Evolutionary conservation across 2,329 filamentous ascomycete species (phyloP).

Genomic region (Ceratocystiopsis sp.): DNA sequence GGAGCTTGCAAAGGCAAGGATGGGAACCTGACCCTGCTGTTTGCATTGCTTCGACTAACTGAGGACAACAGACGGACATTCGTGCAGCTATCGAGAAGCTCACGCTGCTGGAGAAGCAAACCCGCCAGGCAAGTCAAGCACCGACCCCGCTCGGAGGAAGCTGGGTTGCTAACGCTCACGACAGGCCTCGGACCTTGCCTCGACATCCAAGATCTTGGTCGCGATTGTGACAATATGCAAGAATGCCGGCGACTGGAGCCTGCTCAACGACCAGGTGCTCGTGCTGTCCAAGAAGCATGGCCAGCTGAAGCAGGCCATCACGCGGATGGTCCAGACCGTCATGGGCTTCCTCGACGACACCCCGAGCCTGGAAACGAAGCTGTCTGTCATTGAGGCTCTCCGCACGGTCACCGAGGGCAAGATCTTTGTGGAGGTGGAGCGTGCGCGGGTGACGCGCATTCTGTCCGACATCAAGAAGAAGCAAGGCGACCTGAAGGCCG

Average conservation of each 20-base stretch:
- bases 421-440: constrained; percentile 98
- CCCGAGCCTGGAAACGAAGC: constrained; percentile 70
- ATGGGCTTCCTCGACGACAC: constrained; percentile 83
- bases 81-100: constrained; percentile 89
- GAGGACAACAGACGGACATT: constrained; percentile 48
- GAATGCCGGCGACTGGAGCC: constrained; percentile 76
- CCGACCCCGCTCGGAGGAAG: constrained; percentile 1
- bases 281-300: constrained; percentile 98
- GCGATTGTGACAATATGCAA: constrained; percentile 90
- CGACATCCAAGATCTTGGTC: constrained; percentile 76
- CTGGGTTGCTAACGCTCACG: background rate
- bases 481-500: constrained; percentile 79
- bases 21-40: background rate
- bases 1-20: constrained; percentile 61
- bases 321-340: constrained; percentile 95
- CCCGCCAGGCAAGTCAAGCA: constrained; percentile 56
- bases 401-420: constrained; percentile 97
- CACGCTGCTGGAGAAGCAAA: constrained; percentile 81
- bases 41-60: background rate
- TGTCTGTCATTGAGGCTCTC: constrained; percentile 85
- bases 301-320: constrained; percentile 97
- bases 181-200: constrained; percentile 86
- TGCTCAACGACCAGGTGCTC: constrained; percentile 92
- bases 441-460: constrained; percentile 85
- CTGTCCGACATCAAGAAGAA: constrained; percentile 95